These are phyloP conservation scores for Eimeria brunetti DNA, from an alignment of 169 alveolate genomes.

Conservation along the genomic window DNA sequence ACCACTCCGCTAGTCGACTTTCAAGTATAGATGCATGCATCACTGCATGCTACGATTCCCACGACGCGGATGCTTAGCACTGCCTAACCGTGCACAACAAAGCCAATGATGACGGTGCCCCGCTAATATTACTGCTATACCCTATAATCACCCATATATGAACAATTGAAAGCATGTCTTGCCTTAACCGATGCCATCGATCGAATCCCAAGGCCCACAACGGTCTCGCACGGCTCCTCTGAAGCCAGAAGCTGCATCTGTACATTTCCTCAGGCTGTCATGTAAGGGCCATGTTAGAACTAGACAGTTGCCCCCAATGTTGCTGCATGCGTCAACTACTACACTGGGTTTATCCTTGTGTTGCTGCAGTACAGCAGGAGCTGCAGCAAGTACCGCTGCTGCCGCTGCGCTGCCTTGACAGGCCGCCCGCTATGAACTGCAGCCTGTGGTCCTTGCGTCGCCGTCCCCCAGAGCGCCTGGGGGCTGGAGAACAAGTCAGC, in stretches of 20 bases:
- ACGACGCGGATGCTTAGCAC: not conserved
- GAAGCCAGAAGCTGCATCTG: not conserved
- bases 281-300: not conserved
- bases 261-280: not conserved
- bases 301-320: not conserved
- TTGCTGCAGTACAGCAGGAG: not conserved
- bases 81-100: not conserved
- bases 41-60: not conserved
- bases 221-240: not conserved
- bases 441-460: no score
- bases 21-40: not conserved
- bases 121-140: not conserved
- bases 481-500: no score
- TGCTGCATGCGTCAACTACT: not conserved
- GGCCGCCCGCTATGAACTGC: no score
- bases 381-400: not conserved
- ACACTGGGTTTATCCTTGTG: not conserved
- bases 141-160: not conserved
- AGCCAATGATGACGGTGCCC: not conserved
- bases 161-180: not conserved
- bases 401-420: not conserved
- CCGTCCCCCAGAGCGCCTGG: no score
- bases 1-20: not conserved
- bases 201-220: not conserved
- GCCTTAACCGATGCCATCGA: not conserved